Conservation (phyloP, 2,329 filamentous ascomycete species). For the Talaromyces verruculosus region DNA sequence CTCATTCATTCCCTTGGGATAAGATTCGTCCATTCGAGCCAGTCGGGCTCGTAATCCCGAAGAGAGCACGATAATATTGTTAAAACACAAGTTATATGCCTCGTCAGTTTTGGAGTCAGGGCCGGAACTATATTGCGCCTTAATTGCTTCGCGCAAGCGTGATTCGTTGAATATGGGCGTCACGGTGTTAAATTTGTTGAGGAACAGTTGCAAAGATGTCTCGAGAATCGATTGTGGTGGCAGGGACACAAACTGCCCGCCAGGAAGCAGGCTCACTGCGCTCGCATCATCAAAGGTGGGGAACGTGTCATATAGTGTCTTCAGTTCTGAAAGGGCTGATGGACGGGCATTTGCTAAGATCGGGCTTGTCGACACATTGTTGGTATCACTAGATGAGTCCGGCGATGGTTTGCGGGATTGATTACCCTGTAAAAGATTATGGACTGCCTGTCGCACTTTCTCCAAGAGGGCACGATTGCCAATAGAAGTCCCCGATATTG, state of each 20-base stretch:
- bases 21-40: slow-evolving; percentile 3
- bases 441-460: slow-evolving; percentile 2
- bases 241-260: not conserved
- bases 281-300: not conserved
- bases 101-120: not conserved
- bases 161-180: not conserved
- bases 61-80: not conserved
- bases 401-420: slow-evolving; percentile 4
- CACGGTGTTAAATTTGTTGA: not conserved
- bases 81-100: not conserved
- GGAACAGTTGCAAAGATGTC: not conserved
- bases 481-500: slow-evolving; percentile 5
- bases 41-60: not conserved
- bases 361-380: not conserved
- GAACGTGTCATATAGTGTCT: not conserved
- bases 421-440: not conserved
- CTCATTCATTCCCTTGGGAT: slow-evolving; percentile 5
- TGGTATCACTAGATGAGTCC: not conserved
- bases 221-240: not conserved
- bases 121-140: not conserved
- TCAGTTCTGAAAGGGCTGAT: not conserved
- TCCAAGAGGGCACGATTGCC: slow-evolving; percentile 1
- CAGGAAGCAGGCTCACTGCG: not conserved
- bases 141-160: not conserved
- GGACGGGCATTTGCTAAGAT: not conserved